Evolutionary conservation across 768 basidiomycete species (phyloP), one percentile per base, ranked within the genome.

Genomic region (Boletus bicolor): DNA sequence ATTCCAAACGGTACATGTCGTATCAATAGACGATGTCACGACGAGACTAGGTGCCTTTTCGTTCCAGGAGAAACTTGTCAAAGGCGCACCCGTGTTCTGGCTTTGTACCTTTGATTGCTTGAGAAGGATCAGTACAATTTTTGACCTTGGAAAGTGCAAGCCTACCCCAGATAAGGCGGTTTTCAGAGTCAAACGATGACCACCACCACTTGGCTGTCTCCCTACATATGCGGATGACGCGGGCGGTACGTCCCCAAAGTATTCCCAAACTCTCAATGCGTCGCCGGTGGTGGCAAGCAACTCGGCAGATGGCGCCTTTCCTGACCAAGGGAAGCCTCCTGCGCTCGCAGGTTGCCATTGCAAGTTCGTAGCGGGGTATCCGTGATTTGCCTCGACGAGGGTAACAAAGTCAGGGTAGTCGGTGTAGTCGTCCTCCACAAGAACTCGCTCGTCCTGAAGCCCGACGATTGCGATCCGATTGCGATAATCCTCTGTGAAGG

Each of bases 1-100:
- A 72, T 99, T 97, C 97, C 97, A 99, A 24, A 98, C 90, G 2
- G 97, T 98, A 70, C 96, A 98, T 14, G 95, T 97, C 49, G 97
- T 99, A 69, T 99, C 97, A 64, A 98, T 96, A 8, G 94, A 97
- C 24, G 96, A 95, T 7, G 97, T 99, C 37, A 98, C 96, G 63
- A 98, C 87, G 48, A 92, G 83, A 58, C 85, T 86, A 1, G 96
- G 93, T 0, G 88, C 80, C 66, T 94, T 89, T 64, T 93, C 87
- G 68, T 97, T 98, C 97, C 97, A 99, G 0, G 94, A 94, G 73
- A 99, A 97, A 70, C 89, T 93, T 12, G 97, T 99, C 59, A 98
- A 75, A 2, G 97, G 97, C 4, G 97, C 94, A 5, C 88, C 89
- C 32, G 84, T 85, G 45, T 83, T 83, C 65, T 89, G 85, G 62